Percentiles rank a stretch among this genome's conserved stretches.
Conservation (phyloP, 306 rosid species). For the Ochetophila trinervis region DNA sequence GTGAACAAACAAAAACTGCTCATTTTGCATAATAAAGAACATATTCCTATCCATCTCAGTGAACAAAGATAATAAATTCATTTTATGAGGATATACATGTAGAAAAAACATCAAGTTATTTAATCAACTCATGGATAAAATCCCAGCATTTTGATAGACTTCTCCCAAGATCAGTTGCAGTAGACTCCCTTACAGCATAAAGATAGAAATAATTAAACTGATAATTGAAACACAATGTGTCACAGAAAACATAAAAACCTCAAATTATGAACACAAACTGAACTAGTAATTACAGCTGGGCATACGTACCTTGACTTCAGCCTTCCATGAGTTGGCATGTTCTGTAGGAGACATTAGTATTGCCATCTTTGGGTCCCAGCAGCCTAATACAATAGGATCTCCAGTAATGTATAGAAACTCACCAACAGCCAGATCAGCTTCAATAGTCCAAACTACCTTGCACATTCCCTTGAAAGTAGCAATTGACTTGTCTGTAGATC, state of each 20-base stretch:
- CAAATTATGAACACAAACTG: conserved; percentile 2
- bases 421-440: conserved; percentile 76
- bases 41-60: background rate
- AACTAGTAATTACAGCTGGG: conserved; percentile 1
- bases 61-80: background rate
- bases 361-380: conserved; percentile 87
- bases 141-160: background rate
- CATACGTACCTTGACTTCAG: conserved; percentile 64
- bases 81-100: background rate
- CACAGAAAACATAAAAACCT: background rate
- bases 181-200: background rate
- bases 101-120: background rate
- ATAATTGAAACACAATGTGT: background rate
- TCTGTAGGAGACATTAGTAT: conserved; percentile 66
- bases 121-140: background rate
- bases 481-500: conserved; percentile 55
- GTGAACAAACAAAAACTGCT: background rate
- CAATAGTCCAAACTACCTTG: conserved; percentile 68
- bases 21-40: background rate
- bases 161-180: background rate
- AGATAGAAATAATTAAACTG: background rate
- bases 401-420: conserved; percentile 84
- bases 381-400: conserved; percentile 71
- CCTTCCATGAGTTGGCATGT: conserved; percentile 76
- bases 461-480: conserved; percentile 46